Percentiles rank a stretch among this genome's conserved stretches.
Evolutionary conservation across 352 stramenopile species (phyloP).

Genomic region (Pythium chondricola): DNA sequence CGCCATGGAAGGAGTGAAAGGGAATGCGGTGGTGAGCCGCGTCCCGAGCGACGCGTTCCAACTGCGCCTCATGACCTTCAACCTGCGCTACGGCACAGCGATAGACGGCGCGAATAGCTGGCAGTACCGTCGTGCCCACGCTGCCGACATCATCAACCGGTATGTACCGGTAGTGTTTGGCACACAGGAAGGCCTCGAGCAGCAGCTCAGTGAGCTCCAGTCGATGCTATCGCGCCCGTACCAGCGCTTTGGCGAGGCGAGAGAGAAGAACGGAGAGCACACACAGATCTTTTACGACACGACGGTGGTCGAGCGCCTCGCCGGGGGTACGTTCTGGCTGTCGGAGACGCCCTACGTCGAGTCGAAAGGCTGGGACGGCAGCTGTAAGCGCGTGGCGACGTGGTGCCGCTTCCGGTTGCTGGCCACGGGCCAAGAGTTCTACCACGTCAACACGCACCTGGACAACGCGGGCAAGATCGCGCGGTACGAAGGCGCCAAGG

Average conservation of each 20-base stretch:
- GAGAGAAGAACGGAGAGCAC: slow-evolving; percentile 25
- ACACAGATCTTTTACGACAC: slow-evolving; percentile 36
- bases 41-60: slow-evolving; percentile 13
- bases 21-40: slow-evolving; percentile 3
- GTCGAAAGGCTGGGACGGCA: slow-evolving; percentile 21
- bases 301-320: slow-evolving; percentile 22
- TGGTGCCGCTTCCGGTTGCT: slow-evolving; percentile 27
- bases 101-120: slow-evolving; percentile 26
- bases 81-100: slow-evolving; percentile 25
- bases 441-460: slow-evolving; percentile 32
- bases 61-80: slow-evolving; percentile 34
- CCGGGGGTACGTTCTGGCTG: slow-evolving; percentile 33
- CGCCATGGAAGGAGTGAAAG: neutral
- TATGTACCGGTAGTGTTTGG: slow-evolving; percentile 23
- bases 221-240: slow-evolving; percentile 19
- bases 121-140: slow-evolving; percentile 25
- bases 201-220: slow-evolving; percentile 27
- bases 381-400: slow-evolving; percentile 22
- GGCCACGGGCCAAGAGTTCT: slow-evolving; percentile 23
- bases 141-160: slow-evolving; percentile 31
- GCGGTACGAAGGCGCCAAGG: slow-evolving; percentile 21
- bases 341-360: slow-evolving; percentile 20
- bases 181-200: slow-evolving; percentile 28
- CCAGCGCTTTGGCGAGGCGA: slow-evolving; percentile 24
- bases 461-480: slow-evolving; percentile 22